Percentiles rank a stretch among this genome's conserved stretches.
Evolutionary conservation across 176 grass and related monocot species (phyloP).

Genomic region (Triticum urartu): DNA sequence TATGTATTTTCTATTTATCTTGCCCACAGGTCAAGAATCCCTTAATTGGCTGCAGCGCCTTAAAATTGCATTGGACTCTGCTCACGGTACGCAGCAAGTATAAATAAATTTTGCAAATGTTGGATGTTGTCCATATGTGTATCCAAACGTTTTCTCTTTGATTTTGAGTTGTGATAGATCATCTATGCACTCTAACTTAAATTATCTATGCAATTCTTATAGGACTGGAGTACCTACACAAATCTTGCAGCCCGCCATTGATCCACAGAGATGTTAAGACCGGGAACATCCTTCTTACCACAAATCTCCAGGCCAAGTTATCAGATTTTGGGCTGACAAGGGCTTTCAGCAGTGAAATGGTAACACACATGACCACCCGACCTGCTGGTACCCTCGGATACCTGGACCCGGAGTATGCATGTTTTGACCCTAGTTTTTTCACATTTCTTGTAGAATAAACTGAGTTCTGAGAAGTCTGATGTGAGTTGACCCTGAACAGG

Average conservation of each 20-base stretch:
- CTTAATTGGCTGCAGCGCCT: constrained; percentile 33
- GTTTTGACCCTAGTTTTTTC: not conserved
- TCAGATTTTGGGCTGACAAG: constrained; percentile 22
- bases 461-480: not conserved
- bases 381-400: constrained; percentile 12
- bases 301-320: constrained; percentile 9
- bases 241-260: not conserved
- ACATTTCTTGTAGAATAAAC: not conserved
- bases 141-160: not conserved
- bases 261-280: constrained; percentile 36
- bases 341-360: not conserved
- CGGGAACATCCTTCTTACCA: constrained; percentile 11
- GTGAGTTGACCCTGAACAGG: not conserved
- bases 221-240: constrained; percentile 41
- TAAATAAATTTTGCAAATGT: not conserved
- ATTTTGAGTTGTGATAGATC: not conserved
- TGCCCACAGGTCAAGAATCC: constrained; percentile 5
- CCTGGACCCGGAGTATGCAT: constrained; percentile 31
- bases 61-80: constrained; percentile 19
- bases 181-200: not conserved
- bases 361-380: not conserved
- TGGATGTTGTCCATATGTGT: not conserved
- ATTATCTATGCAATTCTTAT: not conserved
- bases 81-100: constrained; percentile 6
- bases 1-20: not conserved